Conservation (phyloP, 148 eudicot genomes). For the Rhododendron ferrugineum region DNA sequence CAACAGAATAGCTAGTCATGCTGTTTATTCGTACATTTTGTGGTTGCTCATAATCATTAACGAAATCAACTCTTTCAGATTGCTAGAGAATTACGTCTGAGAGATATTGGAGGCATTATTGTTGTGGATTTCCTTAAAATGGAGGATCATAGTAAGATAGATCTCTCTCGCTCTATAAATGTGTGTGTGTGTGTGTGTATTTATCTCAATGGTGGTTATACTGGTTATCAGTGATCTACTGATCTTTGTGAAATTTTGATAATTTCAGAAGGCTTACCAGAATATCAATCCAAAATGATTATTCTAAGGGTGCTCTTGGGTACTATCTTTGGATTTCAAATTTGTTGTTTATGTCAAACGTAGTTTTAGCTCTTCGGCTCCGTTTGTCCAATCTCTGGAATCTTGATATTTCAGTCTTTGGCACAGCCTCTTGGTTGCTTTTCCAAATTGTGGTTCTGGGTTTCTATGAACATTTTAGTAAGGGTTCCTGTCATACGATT, state of each 20-base stretch:
- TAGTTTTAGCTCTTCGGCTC: background rate
- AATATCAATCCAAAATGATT: background rate
- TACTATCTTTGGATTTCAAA: background rate
- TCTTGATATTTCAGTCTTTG: background rate
- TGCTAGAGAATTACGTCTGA: constrained; percentile 89
- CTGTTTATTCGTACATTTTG: background rate
- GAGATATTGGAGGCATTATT: constrained; percentile 97
- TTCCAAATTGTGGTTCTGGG: background rate
- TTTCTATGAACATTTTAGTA: background rate
- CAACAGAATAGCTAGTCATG: background rate
- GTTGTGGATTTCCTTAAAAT: constrained; percentile 95
- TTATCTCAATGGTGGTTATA: background rate
- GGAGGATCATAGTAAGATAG: constrained; percentile 65
- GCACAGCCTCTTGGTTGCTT: background rate
- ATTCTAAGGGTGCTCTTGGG: background rate
- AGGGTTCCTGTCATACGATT: background rate
- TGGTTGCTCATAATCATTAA: background rate
- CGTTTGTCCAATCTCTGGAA: background rate
- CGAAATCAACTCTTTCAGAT: constrained; percentile 43
- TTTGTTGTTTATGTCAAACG: background rate
- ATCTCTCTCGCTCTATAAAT: constrained; percentile 8
- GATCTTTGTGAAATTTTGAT: background rate
- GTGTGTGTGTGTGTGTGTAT: background rate
- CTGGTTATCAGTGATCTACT: background rate
- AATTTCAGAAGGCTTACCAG: background rate